These are phyloP conservation scores for Paramyrothecium sp. DNA, from an alignment of 2,329 filamentous ascomycete genomes.

Conservation along the genomic window DNA sequence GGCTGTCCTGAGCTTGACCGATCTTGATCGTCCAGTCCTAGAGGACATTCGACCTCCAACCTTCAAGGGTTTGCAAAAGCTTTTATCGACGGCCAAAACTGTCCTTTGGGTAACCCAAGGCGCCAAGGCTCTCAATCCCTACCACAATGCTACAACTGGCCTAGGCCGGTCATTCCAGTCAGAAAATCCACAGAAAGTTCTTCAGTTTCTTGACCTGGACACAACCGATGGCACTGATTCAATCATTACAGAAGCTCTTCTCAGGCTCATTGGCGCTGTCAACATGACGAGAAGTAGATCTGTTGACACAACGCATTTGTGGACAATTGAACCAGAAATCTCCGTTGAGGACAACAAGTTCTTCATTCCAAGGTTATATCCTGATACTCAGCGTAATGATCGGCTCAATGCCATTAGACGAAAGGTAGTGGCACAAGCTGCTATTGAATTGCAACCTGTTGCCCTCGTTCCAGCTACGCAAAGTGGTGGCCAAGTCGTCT, in stretches of 20 bases:
- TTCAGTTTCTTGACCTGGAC: constrained; percentile 6
- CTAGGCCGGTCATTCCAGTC: constrained; percentile 2
- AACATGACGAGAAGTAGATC: not conserved
- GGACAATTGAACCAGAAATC: not conserved
- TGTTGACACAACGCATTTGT: too few species aligned
- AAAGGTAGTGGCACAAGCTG: not conserved
- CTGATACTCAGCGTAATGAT: not conserved
- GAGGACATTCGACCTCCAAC: constrained; percentile 28
- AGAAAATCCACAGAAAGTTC: constrained; percentile 1
- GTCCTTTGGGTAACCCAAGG: constrained; percentile 22
- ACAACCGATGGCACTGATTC: not conserved
- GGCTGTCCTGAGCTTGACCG: constrained; percentile 16
- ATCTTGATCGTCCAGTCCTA: constrained; percentile 20
- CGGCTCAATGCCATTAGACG: not conserved
- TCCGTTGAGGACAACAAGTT: not conserved
- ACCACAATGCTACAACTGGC: constrained; percentile 14
- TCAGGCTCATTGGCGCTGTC: not conserved
- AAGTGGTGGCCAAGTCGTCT: not conserved
- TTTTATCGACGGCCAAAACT: constrained; percentile 11
- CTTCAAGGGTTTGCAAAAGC: constrained; percentile 13
- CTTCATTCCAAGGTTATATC: not conserved
- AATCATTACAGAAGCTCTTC: not conserved
- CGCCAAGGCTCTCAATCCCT: constrained; percentile 12
- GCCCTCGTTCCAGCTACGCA: not conserved
- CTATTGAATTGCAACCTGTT: not conserved